Evolutionary conservation across 2,329 filamentous ascomycete species (phyloP).

Genomic region (Sporothrix brasiliensis): DNA sequence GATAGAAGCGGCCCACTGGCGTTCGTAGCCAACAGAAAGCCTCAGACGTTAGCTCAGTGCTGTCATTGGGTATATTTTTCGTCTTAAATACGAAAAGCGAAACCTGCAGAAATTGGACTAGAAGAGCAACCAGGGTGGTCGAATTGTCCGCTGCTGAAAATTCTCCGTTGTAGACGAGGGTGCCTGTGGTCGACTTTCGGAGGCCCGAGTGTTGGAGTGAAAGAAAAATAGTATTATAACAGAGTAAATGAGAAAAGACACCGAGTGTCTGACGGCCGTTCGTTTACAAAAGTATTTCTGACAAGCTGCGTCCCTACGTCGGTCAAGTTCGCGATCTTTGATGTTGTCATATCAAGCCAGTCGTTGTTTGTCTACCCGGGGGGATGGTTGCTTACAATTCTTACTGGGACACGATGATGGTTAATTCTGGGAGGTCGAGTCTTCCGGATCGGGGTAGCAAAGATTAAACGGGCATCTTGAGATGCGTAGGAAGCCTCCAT

Average conservation of each 20-base stretch:
- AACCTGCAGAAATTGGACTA: conserved; percentile 45
- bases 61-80: conserved; percentile 47
- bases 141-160: background rate
- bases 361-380: background rate
- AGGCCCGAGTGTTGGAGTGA: background rate
- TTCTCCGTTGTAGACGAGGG: background rate
- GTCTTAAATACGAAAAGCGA: conserved; percentile 40
- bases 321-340: background rate
- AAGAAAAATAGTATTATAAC: background rate
- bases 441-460: conserved; percentile 29
- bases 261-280: background rate
- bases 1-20: conserved; percentile 20
- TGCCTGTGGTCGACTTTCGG: background rate
- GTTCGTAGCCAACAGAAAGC: conserved; percentile 41
- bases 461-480: conserved; percentile 18
- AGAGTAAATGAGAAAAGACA: background rate
- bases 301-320: background rate
- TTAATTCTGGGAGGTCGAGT: conserved; percentile 20
- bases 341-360: background rate
- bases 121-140: background rate
- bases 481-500: conserved; percentile 30
- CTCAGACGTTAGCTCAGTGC: conserved; percentile 37
- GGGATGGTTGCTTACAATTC: background rate
- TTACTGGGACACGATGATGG: conserved; percentile 19
- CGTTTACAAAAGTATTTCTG: background rate